Base-by-base conservation (phyloP, 805 yeast species). In the Schwanniomyces polymorphus region DNA sequence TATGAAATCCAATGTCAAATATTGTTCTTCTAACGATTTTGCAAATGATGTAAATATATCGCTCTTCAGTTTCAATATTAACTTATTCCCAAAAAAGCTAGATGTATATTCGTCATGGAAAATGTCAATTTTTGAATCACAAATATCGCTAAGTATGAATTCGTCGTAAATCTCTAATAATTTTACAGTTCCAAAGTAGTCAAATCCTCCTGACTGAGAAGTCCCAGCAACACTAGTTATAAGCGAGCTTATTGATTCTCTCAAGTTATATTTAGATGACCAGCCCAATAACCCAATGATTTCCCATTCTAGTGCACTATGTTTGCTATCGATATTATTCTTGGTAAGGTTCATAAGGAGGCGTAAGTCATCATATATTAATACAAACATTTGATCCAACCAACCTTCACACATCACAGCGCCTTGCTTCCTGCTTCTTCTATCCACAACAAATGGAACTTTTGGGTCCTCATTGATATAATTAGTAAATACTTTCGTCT, bases 281-380 rank as follows among this genome's bases (percentile, higher is more conserved):
- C 74, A 72, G 2, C 75, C 74, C 25, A 85, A 75, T 7, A 80
- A 65, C 0, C 91, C 92, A 40, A 86, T 70, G 51, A 86, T 65
- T 56, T 84, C 87, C 92, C 92, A 87, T 59, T 87, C 90, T 23
- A 86, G 60, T 0, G 88, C 86, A 57, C 84, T 79, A 54, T 82
- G 84, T 43, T 68, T 58, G 21, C 55, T 66, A 29, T 60, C 63
- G 27, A 49, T 54, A 29, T 52, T 59, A n/a, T 59, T 55, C 1
- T 61, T 46, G 4, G 60, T 46, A 14, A 42, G 25, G 2, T 65
- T 55, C 56, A 68, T 61, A 43, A 69, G 47, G 1, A 59, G 50
- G 11, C 58, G 59, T 26, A 66, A 65, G 55, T 85, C 91, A 49
- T 86, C 91, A 59, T 83, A 88, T 27, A 88, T 66, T 1, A 84